Conservation (phyloP, 1,139 yeast species). For the Protomyces inouyei region DNA sequence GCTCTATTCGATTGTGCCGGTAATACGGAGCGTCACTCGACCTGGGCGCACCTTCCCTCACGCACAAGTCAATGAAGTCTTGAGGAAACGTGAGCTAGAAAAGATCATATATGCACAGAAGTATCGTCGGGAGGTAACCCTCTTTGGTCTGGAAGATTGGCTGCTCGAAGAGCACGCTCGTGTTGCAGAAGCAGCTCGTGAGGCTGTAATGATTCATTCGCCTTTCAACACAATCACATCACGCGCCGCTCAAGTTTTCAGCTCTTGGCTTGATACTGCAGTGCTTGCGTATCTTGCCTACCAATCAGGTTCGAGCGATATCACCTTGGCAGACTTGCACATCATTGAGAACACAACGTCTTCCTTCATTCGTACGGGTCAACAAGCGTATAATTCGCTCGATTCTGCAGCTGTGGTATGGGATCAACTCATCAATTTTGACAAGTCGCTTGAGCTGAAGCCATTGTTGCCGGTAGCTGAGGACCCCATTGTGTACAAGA, state of each 20-base stretch:
- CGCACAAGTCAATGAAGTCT: neutral
- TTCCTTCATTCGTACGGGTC: conserved; percentile 3
- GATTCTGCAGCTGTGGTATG: neutral
- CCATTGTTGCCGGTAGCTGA: conserved; percentile 1
- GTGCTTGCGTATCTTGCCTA: conserved; percentile 9
- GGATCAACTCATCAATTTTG: neutral
- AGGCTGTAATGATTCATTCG: neutral
- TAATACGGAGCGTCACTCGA: neutral
- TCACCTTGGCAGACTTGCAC: conserved; percentile 15
- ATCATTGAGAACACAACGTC: conserved; percentile 17
- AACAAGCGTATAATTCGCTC: neutral
- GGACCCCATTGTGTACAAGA: neutral
- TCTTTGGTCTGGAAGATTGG: conserved; percentile 3
- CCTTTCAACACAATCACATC: neutral
- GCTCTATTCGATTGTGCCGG: conserved; percentile 7
- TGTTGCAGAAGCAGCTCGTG: neutral
- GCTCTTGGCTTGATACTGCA: conserved; percentile 6
- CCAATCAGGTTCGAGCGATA: neutral
- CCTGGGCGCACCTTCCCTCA: neutral
- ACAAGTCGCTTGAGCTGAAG: conserved; percentile 11
- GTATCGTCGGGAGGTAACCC: conserved; percentile 4
- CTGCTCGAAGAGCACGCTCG: neutral
- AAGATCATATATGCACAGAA: neutral
- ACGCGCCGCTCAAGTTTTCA: neutral
- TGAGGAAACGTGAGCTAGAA: neutral